Base-by-base conservation (phyloP, 371 early-diverging fungal species). In the Mucor plumbeus region DNA sequence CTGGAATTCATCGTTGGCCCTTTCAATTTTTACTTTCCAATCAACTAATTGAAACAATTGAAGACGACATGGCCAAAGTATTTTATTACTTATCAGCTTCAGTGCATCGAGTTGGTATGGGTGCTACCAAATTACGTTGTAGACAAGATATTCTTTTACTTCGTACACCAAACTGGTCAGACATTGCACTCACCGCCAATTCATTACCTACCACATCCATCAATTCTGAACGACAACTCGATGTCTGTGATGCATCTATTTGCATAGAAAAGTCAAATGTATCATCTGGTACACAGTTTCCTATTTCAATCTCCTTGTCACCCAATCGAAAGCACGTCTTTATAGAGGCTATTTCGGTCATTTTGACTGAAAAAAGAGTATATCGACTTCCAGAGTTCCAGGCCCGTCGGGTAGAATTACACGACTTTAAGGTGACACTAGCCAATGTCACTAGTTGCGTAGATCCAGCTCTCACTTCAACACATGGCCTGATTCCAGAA, bases 51-150 rank as follows among this genome's bases (percentile, higher is more conserved):
- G 76, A 79, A 38, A 79, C 79, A 5, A 79, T 79, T 15, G 76
- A 76, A 65, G 74, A 74, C 44, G 76, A 79, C 36, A 63, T 67
- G 64, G 76, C 70, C 34, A 79, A 76, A 56, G 71, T 78, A 0
- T 69, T 59, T n/a, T 78, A 75, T 38, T 64, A 68, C 50, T 39
- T 78, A 10, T 61, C 68, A 17, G 73, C 78, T n/a, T 66, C 76
- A 11, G 59, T 78, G 13, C 73, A 75, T 60, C 63, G 75, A 19
- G 63, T 61, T 5, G 77, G 77, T 19, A 68, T 78, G 60, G 65
- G 59, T 3, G 55, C 65, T 1, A 43, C 66, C 14, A 78, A 78
- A 21, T 63, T 75, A 39, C 64, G 68, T 5, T 63, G 59, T 9
- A 62, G 73, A 21, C 65, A 67, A 38, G 72, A 78, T 14, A 61